Evolutionary conservation across 2,329 filamentous ascomycete species (phyloP).

Genomic region (Botrytis elliptica): DNA sequence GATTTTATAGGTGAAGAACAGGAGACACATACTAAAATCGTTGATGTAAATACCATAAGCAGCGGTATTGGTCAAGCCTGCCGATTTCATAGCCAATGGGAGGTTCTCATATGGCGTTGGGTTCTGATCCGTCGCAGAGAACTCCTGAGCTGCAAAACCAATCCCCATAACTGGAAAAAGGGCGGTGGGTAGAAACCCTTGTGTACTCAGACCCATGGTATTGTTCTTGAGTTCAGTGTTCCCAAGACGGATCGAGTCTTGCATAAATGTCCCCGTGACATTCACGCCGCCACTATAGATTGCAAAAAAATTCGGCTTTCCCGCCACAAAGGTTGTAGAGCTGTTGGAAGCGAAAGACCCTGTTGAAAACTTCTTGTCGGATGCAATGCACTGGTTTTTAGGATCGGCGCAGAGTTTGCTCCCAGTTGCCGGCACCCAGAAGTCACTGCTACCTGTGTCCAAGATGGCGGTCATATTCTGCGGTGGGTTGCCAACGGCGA

Average conservation of each 20-base stretch:
- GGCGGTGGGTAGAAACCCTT: neutral
- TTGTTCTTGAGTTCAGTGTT: neutral
- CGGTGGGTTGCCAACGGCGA: neutral
- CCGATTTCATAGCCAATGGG: neutral
- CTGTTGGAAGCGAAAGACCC: neutral
- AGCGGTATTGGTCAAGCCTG: neutral
- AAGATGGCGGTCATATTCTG: neutral
- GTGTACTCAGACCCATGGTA: neutral
- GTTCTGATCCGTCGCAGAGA: neutral
- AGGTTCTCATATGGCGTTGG: neutral
- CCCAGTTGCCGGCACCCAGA: neutral
- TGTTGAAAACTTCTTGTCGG: neutral
- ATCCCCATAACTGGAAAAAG: neutral
- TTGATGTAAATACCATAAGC: neutral
- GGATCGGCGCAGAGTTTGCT: neutral
- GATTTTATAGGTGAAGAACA: neutral
- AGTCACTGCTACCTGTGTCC: neutral
- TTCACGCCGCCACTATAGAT: neutral
- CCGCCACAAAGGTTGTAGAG: neutral
- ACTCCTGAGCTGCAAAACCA: neutral
- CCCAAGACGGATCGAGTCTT: neutral
- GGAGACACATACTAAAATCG: neutral
- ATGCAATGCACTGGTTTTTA: neutral
- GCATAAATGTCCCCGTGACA: neutral
- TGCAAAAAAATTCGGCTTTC: neutral